A percentile compares a stretch with the other conserved stretches of the same genome.
Conservation (phyloP, 441 rosid species). For the Cnidoscolus chayamansa region DNA sequence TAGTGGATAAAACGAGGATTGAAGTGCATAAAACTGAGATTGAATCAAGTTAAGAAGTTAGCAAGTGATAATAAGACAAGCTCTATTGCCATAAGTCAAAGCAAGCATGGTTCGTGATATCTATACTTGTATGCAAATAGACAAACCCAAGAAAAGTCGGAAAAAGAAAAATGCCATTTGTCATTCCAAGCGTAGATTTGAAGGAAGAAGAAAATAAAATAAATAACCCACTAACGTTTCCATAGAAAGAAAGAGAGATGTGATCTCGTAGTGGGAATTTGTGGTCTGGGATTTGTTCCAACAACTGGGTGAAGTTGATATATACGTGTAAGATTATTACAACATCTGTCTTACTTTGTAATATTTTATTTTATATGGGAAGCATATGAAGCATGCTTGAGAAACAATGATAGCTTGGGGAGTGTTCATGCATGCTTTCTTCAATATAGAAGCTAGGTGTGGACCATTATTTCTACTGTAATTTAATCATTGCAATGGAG, state of each 20-base stretch:
- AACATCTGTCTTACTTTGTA: background rate
- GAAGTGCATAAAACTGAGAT: background rate
- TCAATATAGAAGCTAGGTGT: background rate
- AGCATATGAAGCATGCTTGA: background rate
- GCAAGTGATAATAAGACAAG: conserved; percentile 8
- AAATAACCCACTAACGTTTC: conserved; percentile 20
- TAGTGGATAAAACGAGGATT: too few species aligned
- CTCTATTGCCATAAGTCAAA: conserved; percentile 10
- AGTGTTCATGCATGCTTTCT: background rate
- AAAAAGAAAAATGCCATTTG: conserved; percentile 25
- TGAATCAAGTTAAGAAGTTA: background rate
- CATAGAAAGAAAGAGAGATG: background rate
- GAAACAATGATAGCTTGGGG: background rate
- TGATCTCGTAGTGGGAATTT: conserved; percentile 15
- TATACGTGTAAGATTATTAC: background rate
- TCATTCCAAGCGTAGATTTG: conserved; percentile 18
- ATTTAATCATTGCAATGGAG: background rate
- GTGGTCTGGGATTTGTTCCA: conserved; percentile 12
- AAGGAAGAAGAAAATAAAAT: conserved; percentile 5
- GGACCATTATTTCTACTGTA: background rate
- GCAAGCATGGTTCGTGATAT: conserved; percentile 9
- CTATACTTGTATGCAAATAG: background rate
- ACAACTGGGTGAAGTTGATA: background rate
- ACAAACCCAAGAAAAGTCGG: background rate
- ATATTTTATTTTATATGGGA: background rate